A percentile compares a stretch with the other conserved stretches of the same genome.
These are phyloP conservation scores for Kandelia obovata DNA, from an alignment of 345 rosid species.

Conservation along the genomic window DNA sequence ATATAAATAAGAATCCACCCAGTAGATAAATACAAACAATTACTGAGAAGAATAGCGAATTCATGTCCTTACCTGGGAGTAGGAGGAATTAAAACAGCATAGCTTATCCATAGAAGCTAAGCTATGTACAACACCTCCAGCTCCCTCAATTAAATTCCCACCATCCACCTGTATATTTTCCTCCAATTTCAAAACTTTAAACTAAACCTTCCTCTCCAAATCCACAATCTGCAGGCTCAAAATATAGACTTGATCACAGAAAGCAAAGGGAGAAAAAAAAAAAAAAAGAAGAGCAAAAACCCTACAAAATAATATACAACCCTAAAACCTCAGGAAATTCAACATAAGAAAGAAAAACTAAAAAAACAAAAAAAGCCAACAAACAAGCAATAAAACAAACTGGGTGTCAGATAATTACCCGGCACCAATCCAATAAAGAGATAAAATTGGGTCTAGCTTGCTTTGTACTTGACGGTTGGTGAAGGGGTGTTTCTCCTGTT, in stretches of 20 bases:
- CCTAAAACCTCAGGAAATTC: background rate
- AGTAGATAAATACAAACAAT: constrained; percentile 4
- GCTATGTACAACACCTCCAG: constrained; percentile 14
- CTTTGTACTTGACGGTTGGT: background rate
- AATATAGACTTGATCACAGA: constrained; percentile 16
- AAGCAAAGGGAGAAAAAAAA: constrained; percentile 3
- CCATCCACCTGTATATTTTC: constrained; percentile 15
- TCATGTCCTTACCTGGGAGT: constrained; percentile 28
- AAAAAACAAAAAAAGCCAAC: background rate
- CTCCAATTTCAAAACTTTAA: constrained; percentile 14
- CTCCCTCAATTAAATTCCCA: constrained; percentile 18
- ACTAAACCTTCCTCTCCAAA: constrained; percentile 16
- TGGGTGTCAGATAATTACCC: constrained; percentile 28
- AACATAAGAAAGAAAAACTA: too few relatives aligned
- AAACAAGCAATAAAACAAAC: background rate
- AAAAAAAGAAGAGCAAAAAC: background rate
- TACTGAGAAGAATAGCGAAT: background rate
- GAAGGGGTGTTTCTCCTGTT: constrained; percentile 1
- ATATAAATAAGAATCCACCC: background rate
- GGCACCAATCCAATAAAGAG: constrained; percentile 13
- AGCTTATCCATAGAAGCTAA: constrained; percentile 34
- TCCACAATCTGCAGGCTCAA: constrained; percentile 27
- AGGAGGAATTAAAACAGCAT: constrained; percentile 39
- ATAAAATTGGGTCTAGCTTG: constrained; percentile 3
- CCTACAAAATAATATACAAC: background rate